Conservation (phyloP, 495 filamentous ascomycete genomes). For the Xylona heveae region DNA sequence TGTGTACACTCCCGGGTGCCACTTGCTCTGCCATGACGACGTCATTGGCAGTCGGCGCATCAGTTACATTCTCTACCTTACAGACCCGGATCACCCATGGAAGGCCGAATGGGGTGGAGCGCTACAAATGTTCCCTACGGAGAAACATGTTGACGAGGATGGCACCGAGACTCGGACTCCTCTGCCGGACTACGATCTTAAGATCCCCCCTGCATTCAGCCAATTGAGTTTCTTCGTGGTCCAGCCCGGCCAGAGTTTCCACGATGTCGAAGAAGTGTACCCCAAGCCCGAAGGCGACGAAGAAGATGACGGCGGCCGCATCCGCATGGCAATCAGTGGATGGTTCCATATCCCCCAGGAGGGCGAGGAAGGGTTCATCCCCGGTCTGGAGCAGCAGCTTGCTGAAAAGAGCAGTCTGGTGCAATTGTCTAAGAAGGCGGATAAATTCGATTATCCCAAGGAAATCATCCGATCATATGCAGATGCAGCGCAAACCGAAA, state of each 20-base stretch:
- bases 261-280: slow-evolving; percentile 97
- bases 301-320: slow-evolving; percentile 43
- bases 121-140: slow-evolving; percentile 68
- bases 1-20: slow-evolving; percentile 89
- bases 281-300: slow-evolving; percentile 28
- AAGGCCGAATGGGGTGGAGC: slow-evolving; percentile 87
- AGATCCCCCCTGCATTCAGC: slow-evolving; percentile 87
- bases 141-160: slow-evolving; percentile 31
- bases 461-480: slow-evolving; percentile 27
- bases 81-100: slow-evolving; percentile 83
- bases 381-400: slow-evolving; percentile 71
- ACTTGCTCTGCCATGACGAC: slow-evolving; percentile 92
- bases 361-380: slow-evolving; percentile 82
- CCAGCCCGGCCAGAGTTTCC: slow-evolving; percentile 90
- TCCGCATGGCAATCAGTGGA: slow-evolving; percentile 95
- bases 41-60: slow-evolving; percentile 87
- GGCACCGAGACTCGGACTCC: slow-evolving; percentile 57
- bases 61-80: slow-evolving; percentile 93
- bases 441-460: slow-evolving; percentile 67
- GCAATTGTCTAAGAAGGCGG: slow-evolving; percentile 79
- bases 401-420: slow-evolving; percentile 73
- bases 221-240: slow-evolving; percentile 97
- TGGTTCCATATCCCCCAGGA: slow-evolving; percentile 98
- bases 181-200: slow-evolving; percentile 46
- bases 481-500: slow-evolving; percentile 11